Evolutionary conservation across 176 grass and related monocot species (phyloP), one percentile per base, ranked within the genome.

Genomic region (Metroxylon sagu): DNA sequence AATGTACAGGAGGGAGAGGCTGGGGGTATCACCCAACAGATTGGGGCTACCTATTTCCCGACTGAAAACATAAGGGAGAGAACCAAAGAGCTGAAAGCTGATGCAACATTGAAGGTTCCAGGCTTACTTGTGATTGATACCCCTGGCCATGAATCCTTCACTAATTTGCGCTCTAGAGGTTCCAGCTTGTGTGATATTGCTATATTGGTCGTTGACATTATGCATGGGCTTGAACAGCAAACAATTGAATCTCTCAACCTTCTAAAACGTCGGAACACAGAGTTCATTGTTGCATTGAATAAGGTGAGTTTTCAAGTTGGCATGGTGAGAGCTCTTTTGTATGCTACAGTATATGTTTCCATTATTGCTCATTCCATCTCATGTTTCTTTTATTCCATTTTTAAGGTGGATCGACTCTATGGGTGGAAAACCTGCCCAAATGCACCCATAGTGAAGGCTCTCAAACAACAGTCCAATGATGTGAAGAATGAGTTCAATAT

Each of bases 51-150:
- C 2, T 90, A 96, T 80, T 90, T 96, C 74, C 91, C 86, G 50
- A 87, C 83, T 50, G 92, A 97, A 75, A 97, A 97, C 59, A 97
- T 97, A 69, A 90, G 92, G 71, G 92, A 97, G 72, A 97, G 92
- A 77, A 97, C 92, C 23, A 90, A 55, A 62, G 80, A 87, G 75
- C 64, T 96, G 54, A 96, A 96, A 82, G 86, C 83, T 50, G 86
- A 96, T 88, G 83, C 91, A 54, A 90, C 80, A 52, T 74, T 96
- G 15, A 90, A 96, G 78, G 86, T 90, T 73, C 91, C 91, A 63
- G 91, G 91, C 25, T 75, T 90, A 70, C 83, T 96, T 79, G 91
- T 96, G 61, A 96, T 96, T 72, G 91, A 96, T 73, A 96, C 91
- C 57, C 91, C 91, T 49, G 91, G 91, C 6, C 91, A 96, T 1